A percentile compares a stretch with the other conserved stretches of the same genome.
Conservation (phyloP, 1,139 yeast species). For the Ashbya aceris region DNA sequence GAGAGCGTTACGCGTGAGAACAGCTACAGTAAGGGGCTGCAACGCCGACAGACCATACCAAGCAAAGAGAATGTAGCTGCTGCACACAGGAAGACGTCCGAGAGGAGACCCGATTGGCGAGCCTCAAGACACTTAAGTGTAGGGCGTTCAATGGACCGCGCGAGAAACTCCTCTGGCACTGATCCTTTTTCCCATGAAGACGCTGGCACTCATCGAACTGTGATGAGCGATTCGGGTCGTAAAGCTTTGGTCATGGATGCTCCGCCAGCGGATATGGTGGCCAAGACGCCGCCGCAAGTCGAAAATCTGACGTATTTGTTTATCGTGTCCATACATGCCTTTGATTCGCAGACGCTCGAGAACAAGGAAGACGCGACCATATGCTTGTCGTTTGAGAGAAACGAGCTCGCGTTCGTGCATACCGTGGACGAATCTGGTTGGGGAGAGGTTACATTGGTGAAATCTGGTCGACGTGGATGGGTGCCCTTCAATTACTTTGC, state of each 20-base stretch:
- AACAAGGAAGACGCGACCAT: conserved; percentile 61
- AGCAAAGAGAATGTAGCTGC: too few relatives aligned
- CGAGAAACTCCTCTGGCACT: neutral
- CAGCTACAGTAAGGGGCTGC: too few relatives aligned
- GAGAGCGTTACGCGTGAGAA: too few relatives aligned
- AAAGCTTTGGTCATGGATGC: neutral
- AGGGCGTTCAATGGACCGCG: too few relatives aligned
- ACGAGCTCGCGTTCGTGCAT: conserved; percentile 80
- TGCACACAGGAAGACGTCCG: too few relatives aligned
- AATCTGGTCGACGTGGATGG: conserved; percentile 81
- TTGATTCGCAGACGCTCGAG: conserved; percentile 61
- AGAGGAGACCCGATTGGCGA: too few relatives aligned
- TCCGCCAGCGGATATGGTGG: neutral
- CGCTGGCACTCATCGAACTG: neutral
- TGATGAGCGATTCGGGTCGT: neutral
- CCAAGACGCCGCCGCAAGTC: conserved; percentile 3
- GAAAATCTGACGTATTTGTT: conserved; percentile 30
- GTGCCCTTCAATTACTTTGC: conserved; percentile 90
- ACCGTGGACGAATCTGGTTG: conserved; percentile 89
- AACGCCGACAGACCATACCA: too few relatives aligned
- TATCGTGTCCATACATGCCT: conserved; percentile 59
- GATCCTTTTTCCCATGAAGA: neutral
- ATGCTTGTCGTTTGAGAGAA: conserved; percentile 72
- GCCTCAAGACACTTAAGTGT: too few relatives aligned
- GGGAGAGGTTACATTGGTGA: conserved; percentile 87